Conservation (phyloP, 2,329 filamentous ascomycete genomes). For the Aspergillus puulaauensis region DNA sequence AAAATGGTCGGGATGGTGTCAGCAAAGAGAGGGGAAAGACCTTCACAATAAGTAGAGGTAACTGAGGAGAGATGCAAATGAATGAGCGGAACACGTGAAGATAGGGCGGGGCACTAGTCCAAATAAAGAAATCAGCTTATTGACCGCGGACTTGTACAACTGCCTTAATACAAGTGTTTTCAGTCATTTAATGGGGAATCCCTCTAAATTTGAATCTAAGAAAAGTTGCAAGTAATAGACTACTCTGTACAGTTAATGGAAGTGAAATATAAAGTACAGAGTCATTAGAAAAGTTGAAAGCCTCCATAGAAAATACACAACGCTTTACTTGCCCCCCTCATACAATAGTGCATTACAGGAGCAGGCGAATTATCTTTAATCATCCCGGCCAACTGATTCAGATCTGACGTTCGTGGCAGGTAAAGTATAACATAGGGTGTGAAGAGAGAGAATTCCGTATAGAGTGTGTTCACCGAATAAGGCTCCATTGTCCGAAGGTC, state of each 20-base stretch:
- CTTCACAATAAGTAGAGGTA: neutral
- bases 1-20: neutral
- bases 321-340: slow-evolving; percentile 82
- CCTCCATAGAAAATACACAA: slow-evolving; percentile 60
- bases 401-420: slow-evolving; percentile 79
- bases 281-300: slow-evolving; percentile 41
- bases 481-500: slow-evolving; percentile 84
- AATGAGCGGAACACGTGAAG: slow-evolving; percentile 3
- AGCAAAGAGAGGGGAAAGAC: neutral
- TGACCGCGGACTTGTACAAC: neutral
- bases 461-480: slow-evolving; percentile 68
- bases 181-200: neutral
- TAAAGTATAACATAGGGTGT: slow-evolving; percentile 67
- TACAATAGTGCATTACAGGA: slow-evolving; percentile 85
- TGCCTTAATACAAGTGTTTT: neutral
- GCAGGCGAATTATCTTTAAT: slow-evolving; percentile 56
- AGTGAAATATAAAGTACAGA: neutral
- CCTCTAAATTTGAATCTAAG: neutral
- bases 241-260: neutral
- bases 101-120: slow-evolving; percentile 4
- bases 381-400: slow-evolving; percentile 70
- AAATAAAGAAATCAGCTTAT: slow-evolving; percentile 8
- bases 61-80: neutral
- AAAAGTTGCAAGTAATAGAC: neutral
- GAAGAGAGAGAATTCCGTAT: slow-evolving; percentile 58